Evolutionary conservation across 805 yeast genomes (phyloP), one percentile per base, ranked within the genome.

Genomic region (Brettanomyces custersianus): DNA sequence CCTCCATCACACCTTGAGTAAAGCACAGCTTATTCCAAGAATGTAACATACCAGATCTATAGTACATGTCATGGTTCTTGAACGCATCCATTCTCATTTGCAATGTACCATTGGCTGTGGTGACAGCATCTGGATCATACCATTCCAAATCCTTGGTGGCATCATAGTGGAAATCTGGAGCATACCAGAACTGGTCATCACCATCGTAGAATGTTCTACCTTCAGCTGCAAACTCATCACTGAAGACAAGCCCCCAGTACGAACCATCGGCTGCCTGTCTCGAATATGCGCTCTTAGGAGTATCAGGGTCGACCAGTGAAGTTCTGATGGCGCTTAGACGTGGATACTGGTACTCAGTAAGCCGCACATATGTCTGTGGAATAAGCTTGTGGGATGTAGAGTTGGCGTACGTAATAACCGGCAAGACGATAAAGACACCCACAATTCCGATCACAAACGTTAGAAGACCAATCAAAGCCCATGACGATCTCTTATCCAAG

Each of bases 81-180:
- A 64, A 82, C 2, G 95, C 94, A 54, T 88, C 96, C 76, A 88
- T 62, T 36, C 79, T 67, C 17, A 88, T 48, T 33, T 63, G 59
- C 34, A 83, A 54, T 4, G 86, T 68, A 40, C 96, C 96, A 45
- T 82, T 73, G 5, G 60, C 64, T 0, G 96, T 88, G 21, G 77
- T 69, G 3, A 70, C 76, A 1, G 95, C 95, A 55, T 88, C 96
- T 1, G 97, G 97, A 41, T 77, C 80, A 59, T 88, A 88, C 96
- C 96, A 88, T 63, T 88, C 96, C 52, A 86, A 68, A 65, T 88
- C 96, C 39, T 72, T 62, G 5, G 96, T 88, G 18, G 95, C 95
- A 37, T 71, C 88, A 57, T 88, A 88, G 55, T 86, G 75, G 24
- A 87, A 47, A 59, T 87, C 85, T 2, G 79, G 83, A 3, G 86